These are phyloP conservation scores for Podospora anserina DNA, from an alignment of 495 filamentous ascomycete genomes.

Conservation along the genomic window DNA sequence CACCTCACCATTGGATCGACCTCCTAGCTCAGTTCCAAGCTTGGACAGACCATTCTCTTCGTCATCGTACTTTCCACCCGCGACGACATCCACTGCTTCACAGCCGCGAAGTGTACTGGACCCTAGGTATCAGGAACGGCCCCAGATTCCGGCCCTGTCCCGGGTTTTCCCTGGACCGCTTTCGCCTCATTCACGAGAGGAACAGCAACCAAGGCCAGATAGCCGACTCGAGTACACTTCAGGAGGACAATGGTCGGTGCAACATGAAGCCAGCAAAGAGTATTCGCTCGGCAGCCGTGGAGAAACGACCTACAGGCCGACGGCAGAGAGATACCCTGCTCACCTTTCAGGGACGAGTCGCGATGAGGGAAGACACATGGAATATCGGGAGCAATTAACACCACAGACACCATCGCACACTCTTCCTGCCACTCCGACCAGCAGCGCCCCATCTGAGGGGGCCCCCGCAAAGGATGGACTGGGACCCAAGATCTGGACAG, in stretches of 20 bases:
- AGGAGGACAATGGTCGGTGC: constrained; percentile 29
- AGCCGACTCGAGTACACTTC: constrained; percentile 26
- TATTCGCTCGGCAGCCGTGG: constrained; percentile 29
- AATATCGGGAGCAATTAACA: constrained; percentile 32
- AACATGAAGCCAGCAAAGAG: constrained; percentile 31
- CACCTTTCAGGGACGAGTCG: constrained; percentile 22
- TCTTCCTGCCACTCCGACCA: constrained; percentile 41
- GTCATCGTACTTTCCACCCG: constrained; percentile 48
- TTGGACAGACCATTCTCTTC: constrained; percentile 38
- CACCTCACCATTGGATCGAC: constrained; percentile 44
- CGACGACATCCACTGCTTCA: constrained; percentile 17
- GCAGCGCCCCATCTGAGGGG: constrained; percentile 39
- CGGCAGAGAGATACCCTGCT: constrained; percentile 22
- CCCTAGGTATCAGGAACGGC: constrained; percentile 38
- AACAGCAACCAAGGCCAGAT: constrained; percentile 29
- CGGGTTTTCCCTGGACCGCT: constrained; percentile 42
- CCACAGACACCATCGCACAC: constrained; percentile 26
- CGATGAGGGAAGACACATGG: constrained; percentile 19
- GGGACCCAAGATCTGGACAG: constrained; percentile 60
- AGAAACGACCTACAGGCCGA: constrained; percentile 21
- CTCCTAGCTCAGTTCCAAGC: constrained; percentile 18
- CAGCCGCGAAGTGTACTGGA: constrained; percentile 46
- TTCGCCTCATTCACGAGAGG: constrained; percentile 38
- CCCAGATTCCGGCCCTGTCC: constrained; percentile 39
- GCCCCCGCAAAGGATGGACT: constrained; percentile 51